These are phyloP conservation scores for Annona squamosa DNA, from an alignment of 164 flowering plant species.

Conservation along the genomic window DNA sequence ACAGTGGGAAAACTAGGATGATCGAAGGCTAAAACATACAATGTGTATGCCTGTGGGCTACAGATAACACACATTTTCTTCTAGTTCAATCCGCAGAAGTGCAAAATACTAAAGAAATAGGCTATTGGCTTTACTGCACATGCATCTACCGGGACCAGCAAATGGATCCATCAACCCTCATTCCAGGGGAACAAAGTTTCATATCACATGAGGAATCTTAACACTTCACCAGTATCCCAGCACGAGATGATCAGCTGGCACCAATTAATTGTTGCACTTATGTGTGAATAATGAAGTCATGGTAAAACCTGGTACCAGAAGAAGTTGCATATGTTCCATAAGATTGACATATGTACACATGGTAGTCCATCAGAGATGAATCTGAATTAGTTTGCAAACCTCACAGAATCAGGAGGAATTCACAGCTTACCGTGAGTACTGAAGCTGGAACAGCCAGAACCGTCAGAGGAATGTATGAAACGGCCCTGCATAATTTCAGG, in stretches of 20 bases:
- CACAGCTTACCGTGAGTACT: constrained; percentile 32
- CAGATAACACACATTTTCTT: neutral
- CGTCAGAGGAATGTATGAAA: constrained; percentile 39
- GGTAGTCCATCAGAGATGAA: neutral
- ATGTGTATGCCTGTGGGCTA: neutral
- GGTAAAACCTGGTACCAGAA: neutral
- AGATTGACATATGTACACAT: neutral
- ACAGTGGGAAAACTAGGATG: neutral
- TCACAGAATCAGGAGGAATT: constrained; percentile 4
- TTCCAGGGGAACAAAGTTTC: too few species aligned
- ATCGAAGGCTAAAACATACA: neutral
- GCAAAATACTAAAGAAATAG: neutral
- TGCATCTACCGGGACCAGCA: too few species aligned
- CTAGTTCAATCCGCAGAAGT: neutral
- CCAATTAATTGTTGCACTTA: too few species aligned
- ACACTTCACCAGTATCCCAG: too few species aligned
- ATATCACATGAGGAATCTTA: too few species aligned
- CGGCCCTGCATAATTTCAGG: constrained; percentile 25
- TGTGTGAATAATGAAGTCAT: neutral
- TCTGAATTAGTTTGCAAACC: neutral
- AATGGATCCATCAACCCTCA: too few species aligned
- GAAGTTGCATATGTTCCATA: neutral
- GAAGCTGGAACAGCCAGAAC: constrained; percentile 47
- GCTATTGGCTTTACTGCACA: neutral
- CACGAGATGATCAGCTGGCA: too few species aligned